Base-by-base conservation (phyloP, 306 rosid genomes). In the Comarum palustre region DNA sequence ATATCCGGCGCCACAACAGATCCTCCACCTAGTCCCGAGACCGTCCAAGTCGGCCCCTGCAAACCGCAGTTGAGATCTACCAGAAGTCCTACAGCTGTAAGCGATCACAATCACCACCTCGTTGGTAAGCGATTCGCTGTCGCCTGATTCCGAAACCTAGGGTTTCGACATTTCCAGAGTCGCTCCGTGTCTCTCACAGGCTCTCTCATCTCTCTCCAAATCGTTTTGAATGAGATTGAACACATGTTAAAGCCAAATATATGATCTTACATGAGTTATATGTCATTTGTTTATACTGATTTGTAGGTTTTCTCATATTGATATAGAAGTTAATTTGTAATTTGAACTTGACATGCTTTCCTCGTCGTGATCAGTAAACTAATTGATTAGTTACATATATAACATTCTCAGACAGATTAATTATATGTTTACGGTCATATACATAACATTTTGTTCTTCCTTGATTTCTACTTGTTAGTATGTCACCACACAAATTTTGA, bases 201-300 rank as follows among this genome's bases (percentile, higher is more conserved):
- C 2, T 29, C 31, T 29, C 31, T 29, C 31, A 29, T 29, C 31
- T 29, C 31, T 29, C 31, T 29, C 31, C 31, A 29, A 29, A 29
- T 29, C 1, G 31, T 29, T 29, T 74, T 72, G 76, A 74, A 82
- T 22, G 76, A 79, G 71, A 74, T 76, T 75, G 60, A 58, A 58
- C 46, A 7, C 75, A 76, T 71, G 72, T 71, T 66, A 72, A 80
- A 81, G 74, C 57, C 77, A 62, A 72, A 38, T 34, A 0, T 34
- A 34, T 34, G 38, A 34, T 34, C 38, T 4, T 32, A 32, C 34
- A 32, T 31, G 2, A 0, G 4, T 5, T 6, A 47, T n/a, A 47
- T 6, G 2, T n/a, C 57, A 19, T 50, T 66, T 22, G 10, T 31
- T 10, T 54, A 10, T 6, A n/a, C 6, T 48, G 8, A 19, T 52